phyloP scores from a whole-genome alignment of 1,284 basidiomycete species.

The Trichosporon ovoides region DNA sequence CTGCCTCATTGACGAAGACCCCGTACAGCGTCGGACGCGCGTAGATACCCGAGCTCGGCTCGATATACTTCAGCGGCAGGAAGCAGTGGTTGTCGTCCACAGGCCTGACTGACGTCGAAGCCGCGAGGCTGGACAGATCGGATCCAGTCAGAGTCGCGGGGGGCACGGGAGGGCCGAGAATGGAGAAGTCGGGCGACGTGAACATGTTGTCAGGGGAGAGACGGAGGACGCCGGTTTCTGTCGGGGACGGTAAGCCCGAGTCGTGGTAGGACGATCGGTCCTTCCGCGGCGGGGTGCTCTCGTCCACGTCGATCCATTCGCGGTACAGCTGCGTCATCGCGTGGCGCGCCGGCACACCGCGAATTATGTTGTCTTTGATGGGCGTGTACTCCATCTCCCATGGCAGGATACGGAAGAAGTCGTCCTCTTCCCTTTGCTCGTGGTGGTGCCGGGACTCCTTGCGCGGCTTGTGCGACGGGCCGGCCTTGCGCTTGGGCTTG shows the following conservation, averaged over 20 bases:
- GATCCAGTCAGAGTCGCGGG: slow-evolving; percentile 39
- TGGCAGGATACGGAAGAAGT: slow-evolving; percentile 36
- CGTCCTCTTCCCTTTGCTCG: slow-evolving; percentile 28
- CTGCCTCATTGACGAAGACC: slow-evolving; percentile 35
- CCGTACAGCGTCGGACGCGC: slow-evolving; percentile 43
- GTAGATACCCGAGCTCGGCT: slow-evolving; percentile 33
- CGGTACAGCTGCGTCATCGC: slow-evolving; percentile 34
- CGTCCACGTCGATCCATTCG: slow-evolving; percentile 42
- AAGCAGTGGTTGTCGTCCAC: slow-evolving; percentile 37
- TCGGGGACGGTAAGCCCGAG: slow-evolving; percentile 44
- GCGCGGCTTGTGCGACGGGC: slow-evolving; percentile 12
- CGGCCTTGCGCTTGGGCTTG: slow-evolving; percentile 15
- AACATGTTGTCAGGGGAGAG: slow-evolving; percentile 34
- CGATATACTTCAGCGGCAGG: slow-evolving; percentile 38
- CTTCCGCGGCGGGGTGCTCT: slow-evolving; percentile 20
- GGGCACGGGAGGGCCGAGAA: slow-evolving; percentile 47
- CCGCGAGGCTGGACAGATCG: slow-evolving; percentile 28
- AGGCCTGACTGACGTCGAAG: slow-evolving; percentile 25
- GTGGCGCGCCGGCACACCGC: slow-evolving; percentile 28
- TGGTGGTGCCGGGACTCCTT: slow-evolving; percentile 1
- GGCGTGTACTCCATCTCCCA: slow-evolving; percentile 48
- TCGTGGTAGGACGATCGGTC: slow-evolving; percentile 24
- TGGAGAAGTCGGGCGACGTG: slow-evolving; percentile 49
- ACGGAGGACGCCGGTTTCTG: slow-evolving; percentile 35
- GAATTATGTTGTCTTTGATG: slow-evolving; percentile 39